These are phyloP conservation scores for Xylariaceae sp. DNA, from an alignment of 2,329 filamentous ascomycete genomes.

Conservation along the genomic window DNA sequence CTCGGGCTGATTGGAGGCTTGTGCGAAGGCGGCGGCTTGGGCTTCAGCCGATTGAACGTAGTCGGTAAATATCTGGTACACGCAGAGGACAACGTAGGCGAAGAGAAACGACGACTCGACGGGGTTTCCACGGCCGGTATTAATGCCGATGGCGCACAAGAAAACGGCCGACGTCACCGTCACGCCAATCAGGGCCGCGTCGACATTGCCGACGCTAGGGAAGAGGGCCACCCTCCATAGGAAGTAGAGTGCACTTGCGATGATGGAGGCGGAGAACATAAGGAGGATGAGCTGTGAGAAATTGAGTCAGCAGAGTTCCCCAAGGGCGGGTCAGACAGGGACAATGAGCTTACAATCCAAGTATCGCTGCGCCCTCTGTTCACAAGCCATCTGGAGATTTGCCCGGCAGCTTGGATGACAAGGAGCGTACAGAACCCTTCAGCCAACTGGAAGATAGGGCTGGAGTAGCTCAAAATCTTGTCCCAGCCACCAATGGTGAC, in stretches of 20 bases:
- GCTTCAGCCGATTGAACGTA: constrained; percentile 75
- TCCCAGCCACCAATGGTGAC: constrained; percentile 84
- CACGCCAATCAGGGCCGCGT: constrained; percentile 87
- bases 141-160: constrained; percentile 88
- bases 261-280: constrained; percentile 81
- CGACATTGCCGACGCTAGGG: constrained; percentile 85
- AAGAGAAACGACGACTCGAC: constrained; percentile 94
- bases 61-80: constrained; percentile 99
- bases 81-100: constrained; percentile 95
- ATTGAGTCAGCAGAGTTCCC: background rate
- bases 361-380: constrained; percentile 90
- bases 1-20: constrained; percentile 61
- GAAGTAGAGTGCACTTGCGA: constrained; percentile 92
- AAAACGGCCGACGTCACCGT: constrained; percentile 91
- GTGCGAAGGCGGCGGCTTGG: constrained; percentile 46
- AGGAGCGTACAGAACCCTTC: constrained; percentile 96
- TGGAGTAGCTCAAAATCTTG: constrained; percentile 79
- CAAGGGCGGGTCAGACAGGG: background rate
- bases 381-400: constrained; percentile 91
- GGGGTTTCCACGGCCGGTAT: constrained; percentile 86
- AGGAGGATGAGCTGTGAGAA: constrained; percentile 70
- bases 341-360: constrained; percentile 69
- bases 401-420: constrained; percentile 90
- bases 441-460: constrained; percentile 85
- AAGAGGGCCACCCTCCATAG: constrained; percentile 93